A percentile compares a stretch with the other conserved stretches of the same genome.
Evolutionary conservation across 805 yeast species (phyloP).

Genomic region (Phaffomyces antillensis): DNA sequence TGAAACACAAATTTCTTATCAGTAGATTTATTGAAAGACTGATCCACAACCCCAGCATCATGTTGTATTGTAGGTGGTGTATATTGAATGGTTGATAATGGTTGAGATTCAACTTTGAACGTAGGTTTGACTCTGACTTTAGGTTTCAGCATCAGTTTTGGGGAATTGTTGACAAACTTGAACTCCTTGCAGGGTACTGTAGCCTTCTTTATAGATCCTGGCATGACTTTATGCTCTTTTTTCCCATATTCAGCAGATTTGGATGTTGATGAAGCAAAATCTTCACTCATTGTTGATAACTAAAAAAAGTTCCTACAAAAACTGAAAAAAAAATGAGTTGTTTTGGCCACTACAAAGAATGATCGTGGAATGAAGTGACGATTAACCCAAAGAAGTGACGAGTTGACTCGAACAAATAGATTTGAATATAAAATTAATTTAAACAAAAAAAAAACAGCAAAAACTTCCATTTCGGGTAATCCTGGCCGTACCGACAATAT

Average conservation of each 20-base stretch:
- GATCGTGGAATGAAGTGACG: too few species aligned
- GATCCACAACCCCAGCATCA: slow-evolving; percentile 18
- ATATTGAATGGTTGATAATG: slow-evolving; percentile 1
- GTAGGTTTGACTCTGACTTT: slow-evolving; percentile 20
- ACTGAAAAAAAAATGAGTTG: too few species aligned
- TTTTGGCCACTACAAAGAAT: too few species aligned
- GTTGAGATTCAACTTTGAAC: slow-evolving; percentile 14
- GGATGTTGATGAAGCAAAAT: background rate
- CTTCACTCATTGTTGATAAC: too few species aligned
- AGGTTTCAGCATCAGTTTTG: slow-evolving; percentile 13
- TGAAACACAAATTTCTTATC: slow-evolving; percentile 18
- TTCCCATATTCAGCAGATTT: too few species aligned
- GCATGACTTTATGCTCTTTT: background rate
- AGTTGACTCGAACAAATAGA: too few species aligned
- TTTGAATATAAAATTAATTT: background rate
- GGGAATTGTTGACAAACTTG: slow-evolving; percentile 21
- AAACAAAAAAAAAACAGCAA: slow-evolving; percentile 4
- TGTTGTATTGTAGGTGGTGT: slow-evolving; percentile 2
- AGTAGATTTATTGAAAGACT: slow-evolving; percentile 10
- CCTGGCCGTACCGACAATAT: slow-evolving; percentile 6
- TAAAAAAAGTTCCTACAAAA: too few species aligned
- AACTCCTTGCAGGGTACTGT: slow-evolving; percentile 7
- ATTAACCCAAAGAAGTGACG: too few species aligned
- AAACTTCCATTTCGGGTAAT: slow-evolving; percentile 9
- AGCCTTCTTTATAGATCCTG: background rate